Evolutionary conservation across 2,329 filamentous ascomycete species (phyloP), one percentile per base, ranked within the genome.

Genomic region (Sarocladium oryzae): DNA sequence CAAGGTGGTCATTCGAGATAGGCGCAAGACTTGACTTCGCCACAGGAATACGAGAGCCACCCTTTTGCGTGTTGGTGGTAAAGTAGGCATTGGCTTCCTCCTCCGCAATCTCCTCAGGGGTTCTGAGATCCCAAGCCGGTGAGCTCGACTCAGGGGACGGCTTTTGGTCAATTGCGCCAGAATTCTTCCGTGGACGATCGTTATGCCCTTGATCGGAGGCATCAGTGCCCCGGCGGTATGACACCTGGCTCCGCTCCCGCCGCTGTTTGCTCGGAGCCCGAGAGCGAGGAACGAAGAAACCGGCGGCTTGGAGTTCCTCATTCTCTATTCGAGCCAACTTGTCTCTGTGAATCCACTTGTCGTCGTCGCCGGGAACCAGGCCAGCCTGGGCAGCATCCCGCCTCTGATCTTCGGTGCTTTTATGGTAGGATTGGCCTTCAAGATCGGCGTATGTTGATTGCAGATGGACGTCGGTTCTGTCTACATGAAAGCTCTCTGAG

Each of bases 271-370:
- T 77, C 49, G 76, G 69, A 50, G 79, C 70, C 56, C 81, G 70
- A 28, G 77, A 61, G 59, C 74, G 69, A 56, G 82, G 74, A 54
- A 85, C 62, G 49, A 79, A 73, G 58, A 91, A 83, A 26, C 88
- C 88, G 6, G 87, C 87, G 53, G 86, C 87, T 64, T 89, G 85
- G 55, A 93, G 76, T 68, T 93, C 88, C 61, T 84, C 78, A 58
- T 75, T 92, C 68, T 93, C 88, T 58, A 92, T 93, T 62, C 81
- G 81, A 51, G 86, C 88, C 55, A 93, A 70, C 69, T 92, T 92
- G 68, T 93, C 88, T 52, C 88, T 76, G 62, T 93, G 88, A 59
- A 93, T 92, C 88, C 88, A 93, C 66, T 88, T 85, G 28, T 83
- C 86, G 54, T 81, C 76, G 54, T 86, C 23, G 18, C 74, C 70